Base-by-base conservation (phyloP, 495 filamentous ascomycete genomes). In the Coniosporium apollinis region DNA sequence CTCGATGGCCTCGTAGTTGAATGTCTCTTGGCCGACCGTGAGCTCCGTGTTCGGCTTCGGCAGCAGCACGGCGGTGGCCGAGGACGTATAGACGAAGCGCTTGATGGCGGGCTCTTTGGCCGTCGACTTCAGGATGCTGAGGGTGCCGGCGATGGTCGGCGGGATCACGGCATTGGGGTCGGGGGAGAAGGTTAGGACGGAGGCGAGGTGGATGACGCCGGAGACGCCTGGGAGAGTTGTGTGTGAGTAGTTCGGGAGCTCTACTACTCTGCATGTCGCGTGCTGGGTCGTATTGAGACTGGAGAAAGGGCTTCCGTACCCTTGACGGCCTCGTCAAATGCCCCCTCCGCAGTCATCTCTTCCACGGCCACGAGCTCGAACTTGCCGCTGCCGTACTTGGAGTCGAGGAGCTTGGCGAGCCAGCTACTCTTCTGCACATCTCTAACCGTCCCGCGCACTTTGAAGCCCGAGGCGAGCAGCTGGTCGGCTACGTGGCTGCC, bases 81-180 rank as follows among this genome's bases (percentile, higher is more conserved):
- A 72, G 13, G 63, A 69, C 1, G 62, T 67, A 37, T 58, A 55
- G 3, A 75, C 70, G 26, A 74, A 53, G 2, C 62, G 49, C 39
- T 64, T 64, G 11, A 76, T 51, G 3, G 49, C 47, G 0, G 56
- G 48, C 15, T 61, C 46, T 21, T 53, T 52, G 0, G 55, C 44
- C 1, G 72, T 70, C 7, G 61, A 49, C 15, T 55, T 47, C 3
- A 73, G 48, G 8, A 61, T 36, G 32, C 56, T 58, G 0, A 52
- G 32, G 2, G 57, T 47, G 3, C 58, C 62, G 4, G 43, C 37
- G n/a, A 70, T 42, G n/a, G 54, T 54, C 5, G 28, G 37, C 0
- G 64, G 55, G 32, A 73, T 62, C 3, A 66, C 61, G 7, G 55
- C 39, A 14, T 61, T 47, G 5, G 61, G 58, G 36, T 66, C 55